Base-by-base conservation (phyloP, 2,329 filamentous ascomycete species). In the Camptophora hylomeconis region DNA sequence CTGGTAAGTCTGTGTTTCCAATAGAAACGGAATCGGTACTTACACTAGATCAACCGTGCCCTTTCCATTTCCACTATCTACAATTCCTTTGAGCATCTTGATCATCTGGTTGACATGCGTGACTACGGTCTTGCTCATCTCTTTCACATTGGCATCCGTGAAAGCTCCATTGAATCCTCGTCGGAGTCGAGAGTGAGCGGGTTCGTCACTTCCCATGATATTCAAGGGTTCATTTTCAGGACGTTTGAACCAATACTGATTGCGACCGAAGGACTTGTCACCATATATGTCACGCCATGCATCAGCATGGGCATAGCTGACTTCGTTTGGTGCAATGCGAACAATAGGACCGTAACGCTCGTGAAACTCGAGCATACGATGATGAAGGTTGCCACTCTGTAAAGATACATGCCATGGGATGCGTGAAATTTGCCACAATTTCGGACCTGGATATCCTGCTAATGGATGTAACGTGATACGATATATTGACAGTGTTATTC, bases 381-480 rank as follows among this genome's bases (percentile, higher is more conserved):
- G 8, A 26, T 40, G 32, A 3, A 40, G 30, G 19, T 32, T 26
- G 17, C 38, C 38, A 14, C 22, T n/a, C 2, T 30, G 28, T 11
- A 30, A 30, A 19, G 34, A 31, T 16, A 31, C 35, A 8, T 30
- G 34, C 11, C 31, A 31, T n/a, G 30, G 27, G 3, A 40, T 19
- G 7, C 36, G 30, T 3, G 36, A 32, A 5, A 33, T 33, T 14
- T 28, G 18, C 33, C 35, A 38, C 4, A 40, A 31, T 20, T 50
- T 37, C 9, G 58, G 57, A 0, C 57, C 56, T 2, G 58, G 57
- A 6, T 58, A 44, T 18, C 46, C 47, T 6, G 50, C 43, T 20
- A 60, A 42, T n/a, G 57, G 54, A 30, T 60, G 56, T 19, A 56
- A 40, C 6, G 32, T n/a, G n/a, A n/a, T n/a, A n/a, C n/a, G n/a